These are phyloP conservation scores for Cladosporium sp. DNA, from an alignment of 2,329 filamentous ascomycete species.

Conservation along the genomic window DNA sequence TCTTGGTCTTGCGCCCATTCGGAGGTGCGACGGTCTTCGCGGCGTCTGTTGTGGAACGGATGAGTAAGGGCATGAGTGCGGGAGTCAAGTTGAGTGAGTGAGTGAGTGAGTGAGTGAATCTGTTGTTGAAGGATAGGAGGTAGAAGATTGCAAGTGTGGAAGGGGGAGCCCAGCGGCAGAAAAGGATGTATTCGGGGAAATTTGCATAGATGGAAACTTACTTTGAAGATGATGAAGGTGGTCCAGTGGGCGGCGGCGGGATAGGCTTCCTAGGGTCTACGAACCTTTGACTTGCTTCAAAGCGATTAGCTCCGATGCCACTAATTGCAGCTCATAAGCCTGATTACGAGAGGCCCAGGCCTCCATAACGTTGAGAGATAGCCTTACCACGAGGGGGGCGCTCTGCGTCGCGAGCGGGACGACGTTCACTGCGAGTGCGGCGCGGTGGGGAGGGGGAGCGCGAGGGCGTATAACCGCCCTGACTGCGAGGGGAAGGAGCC, in stretches of 20 bases:
- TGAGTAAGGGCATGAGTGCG: too few species aligned
- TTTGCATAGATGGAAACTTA: constrained; percentile 3
- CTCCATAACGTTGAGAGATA: constrained; percentile 16
- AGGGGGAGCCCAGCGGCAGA: too few species aligned
- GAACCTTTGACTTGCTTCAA: constrained; percentile 28
- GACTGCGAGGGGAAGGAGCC: background rate
- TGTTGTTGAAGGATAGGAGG: too few species aligned
- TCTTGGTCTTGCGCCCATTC: background rate
- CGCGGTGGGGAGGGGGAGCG: constrained; percentile 12
- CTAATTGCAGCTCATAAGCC: constrained; percentile 26
- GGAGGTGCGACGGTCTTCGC: constrained; percentile 1
- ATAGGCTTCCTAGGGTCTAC: constrained; percentile 11
- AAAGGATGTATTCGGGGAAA: too few species aligned
- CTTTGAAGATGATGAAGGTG: background rate
- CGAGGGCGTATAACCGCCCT: background rate
- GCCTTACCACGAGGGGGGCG: constrained; percentile 24
- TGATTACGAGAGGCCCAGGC: constrained; percentile 24
- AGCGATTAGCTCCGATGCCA: constrained; percentile 26
- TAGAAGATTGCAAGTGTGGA: too few species aligned
- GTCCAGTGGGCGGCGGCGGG: constrained; percentile 1
- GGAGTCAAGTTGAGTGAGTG: too few species aligned
- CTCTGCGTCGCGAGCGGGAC: constrained; percentile 13
- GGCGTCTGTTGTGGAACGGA: background rate
- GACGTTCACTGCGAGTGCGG: constrained; percentile 17
- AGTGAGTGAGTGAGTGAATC: too few species aligned